phyloP scores from a whole-genome alignment of 495 filamentous ascomycete species.

The Glutinoglossum americanum region DNA sequence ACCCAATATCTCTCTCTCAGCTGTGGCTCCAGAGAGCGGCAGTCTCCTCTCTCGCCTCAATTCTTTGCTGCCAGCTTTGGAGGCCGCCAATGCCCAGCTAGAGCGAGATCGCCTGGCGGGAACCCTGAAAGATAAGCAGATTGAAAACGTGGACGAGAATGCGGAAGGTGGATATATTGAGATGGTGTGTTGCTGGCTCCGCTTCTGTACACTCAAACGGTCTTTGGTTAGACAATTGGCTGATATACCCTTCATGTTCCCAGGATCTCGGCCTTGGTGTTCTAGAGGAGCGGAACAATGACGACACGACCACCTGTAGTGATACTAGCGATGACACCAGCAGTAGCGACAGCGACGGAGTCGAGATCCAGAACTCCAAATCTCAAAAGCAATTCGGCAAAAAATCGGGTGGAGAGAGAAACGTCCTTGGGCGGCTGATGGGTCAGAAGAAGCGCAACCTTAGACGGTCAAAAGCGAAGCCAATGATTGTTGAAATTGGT shows the following conservation, averaged over 20 bases:
- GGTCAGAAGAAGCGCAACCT: not conserved
- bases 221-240: not conserved
- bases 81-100: constrained; percentile 5
- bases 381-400: not conserved
- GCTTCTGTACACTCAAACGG: not conserved
- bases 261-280: not conserved
- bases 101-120: constrained; percentile 6
- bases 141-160: constrained; percentile 7
- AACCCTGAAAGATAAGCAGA: not conserved
- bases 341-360: constrained; percentile 1
- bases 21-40: not conserved
- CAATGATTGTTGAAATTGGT: not conserved
- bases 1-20: not conserved
- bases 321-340: not conserved
- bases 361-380: not conserved
- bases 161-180: constrained; percentile 6
- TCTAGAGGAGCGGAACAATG: not conserved
- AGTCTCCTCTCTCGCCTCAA: constrained; percentile 1
- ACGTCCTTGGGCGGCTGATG: not conserved
- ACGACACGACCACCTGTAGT: not conserved
- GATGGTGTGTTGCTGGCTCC: constrained; percentile 3
- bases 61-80: constrained; percentile 5
- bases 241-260: not conserved
- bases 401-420: not conserved
- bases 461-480: not conserved